Conservation (phyloP, 2,329 filamentous ascomycete species). For the Talaromyces amestolkiae region DNA sequence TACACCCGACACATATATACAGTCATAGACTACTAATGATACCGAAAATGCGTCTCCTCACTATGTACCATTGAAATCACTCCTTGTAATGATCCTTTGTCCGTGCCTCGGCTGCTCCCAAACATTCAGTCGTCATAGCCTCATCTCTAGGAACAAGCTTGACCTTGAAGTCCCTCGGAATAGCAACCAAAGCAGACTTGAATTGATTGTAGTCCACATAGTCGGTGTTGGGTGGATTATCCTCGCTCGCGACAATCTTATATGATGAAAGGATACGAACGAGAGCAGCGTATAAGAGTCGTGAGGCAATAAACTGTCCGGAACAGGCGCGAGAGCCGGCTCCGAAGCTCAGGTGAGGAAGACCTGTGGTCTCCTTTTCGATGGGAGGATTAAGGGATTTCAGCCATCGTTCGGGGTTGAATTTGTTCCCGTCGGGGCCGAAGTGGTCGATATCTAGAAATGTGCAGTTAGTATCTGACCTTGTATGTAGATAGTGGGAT, state of each 20-base stretch:
- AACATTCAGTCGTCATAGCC: conserved; percentile 38
- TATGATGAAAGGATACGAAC: conserved; percentile 56
- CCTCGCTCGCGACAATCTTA: conserved; percentile 51
- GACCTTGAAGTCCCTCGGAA: conserved; percentile 59
- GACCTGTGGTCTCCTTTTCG: conserved; percentile 48
- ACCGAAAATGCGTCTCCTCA: neutral
- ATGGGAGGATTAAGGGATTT: conserved; percentile 38
- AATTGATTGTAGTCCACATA: conserved; percentile 63
- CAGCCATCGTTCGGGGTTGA: conserved; percentile 66
- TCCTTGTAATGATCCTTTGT: conserved; percentile 49
- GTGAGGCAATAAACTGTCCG: conserved; percentile 57
- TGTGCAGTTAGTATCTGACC: neutral
- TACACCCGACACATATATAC: neutral
- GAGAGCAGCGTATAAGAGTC: conserved; percentile 56
- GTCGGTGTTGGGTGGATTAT: conserved; percentile 57
- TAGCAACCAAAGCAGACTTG: conserved; percentile 59
- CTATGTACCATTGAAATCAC: neutral
- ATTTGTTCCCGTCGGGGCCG: conserved; percentile 52
- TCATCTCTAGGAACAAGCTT: conserved; percentile 54
- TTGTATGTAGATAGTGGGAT: too few species aligned
- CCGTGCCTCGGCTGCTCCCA: conserved; percentile 25
- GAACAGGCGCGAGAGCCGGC: conserved; percentile 59
- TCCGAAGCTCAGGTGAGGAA: conserved; percentile 57
- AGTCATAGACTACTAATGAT: neutral
- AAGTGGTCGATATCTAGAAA: conserved; percentile 61